Evolutionary conservation across 148 eudicot genomes (phyloP).

Genomic region (Agrostemma githago): DNA sequence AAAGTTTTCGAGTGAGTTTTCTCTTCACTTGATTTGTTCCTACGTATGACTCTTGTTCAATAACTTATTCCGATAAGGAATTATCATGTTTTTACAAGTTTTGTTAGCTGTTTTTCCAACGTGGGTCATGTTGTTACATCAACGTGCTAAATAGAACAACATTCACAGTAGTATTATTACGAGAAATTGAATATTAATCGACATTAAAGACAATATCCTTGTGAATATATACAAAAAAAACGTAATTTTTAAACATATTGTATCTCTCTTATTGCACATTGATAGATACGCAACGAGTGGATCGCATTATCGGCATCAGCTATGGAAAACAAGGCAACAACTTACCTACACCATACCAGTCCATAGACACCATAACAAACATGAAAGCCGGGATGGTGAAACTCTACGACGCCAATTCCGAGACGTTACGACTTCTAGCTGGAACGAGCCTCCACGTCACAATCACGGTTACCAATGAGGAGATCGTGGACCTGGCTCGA

Average conservation of each 20-base stretch:
- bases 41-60: too few species aligned
- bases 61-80: too few species aligned
- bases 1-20: conserved; percentile 19
- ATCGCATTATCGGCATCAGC: conserved; percentile 57
- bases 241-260: neutral
- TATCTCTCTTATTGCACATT: neutral
- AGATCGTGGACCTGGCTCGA: conserved; percentile 43
- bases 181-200: too few species aligned
- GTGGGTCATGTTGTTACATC: too few species aligned
- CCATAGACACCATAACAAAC: conserved; percentile 42
- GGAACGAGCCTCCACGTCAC: conserved; percentile 50
- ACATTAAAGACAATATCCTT: too few species aligned
- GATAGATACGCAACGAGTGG: conserved; percentile 21
- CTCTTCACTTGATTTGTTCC: neutral
- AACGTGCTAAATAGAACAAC: too few species aligned
- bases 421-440: conserved; percentile 50
- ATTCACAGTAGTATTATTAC: too few species aligned
- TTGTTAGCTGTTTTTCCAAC: too few species aligned
- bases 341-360: conserved; percentile 52
- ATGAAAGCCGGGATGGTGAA: conserved; percentile 57
- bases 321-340: conserved; percentile 63
- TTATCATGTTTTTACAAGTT: too few species aligned
- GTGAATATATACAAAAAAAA: too few species aligned
- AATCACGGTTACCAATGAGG: conserved; percentile 57
- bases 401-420: conserved; percentile 59